phyloP scores from a whole-genome alignment of 2,329 filamentous ascomycete species.

The Plectosphaerella cucumerina region DNA sequence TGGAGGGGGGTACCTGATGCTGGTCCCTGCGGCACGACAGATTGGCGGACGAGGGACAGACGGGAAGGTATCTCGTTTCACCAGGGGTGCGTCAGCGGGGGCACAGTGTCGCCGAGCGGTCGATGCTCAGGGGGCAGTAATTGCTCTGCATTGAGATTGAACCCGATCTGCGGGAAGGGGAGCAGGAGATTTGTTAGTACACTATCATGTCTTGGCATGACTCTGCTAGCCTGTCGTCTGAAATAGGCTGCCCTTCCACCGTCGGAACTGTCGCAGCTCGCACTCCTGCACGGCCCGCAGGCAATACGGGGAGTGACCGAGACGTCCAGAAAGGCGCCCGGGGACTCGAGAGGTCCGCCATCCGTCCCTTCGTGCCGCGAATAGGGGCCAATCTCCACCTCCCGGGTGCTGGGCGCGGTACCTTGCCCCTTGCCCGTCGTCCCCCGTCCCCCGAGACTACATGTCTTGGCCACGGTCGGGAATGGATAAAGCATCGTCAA shows the following conservation, averaged over 20 bases:
- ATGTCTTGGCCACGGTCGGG: neutral
- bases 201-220: neutral
- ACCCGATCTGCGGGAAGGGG: too few species aligned
- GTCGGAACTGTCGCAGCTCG: too few species aligned
- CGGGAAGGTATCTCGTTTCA: slow-evolving; percentile 3
- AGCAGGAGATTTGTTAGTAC: neutral
- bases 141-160: neutral
- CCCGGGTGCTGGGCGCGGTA: too few species aligned
- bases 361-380: too few species aligned
- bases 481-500: neutral
- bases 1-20: neutral
- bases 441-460: neutral
- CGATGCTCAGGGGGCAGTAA: neutral
- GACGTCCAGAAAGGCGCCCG: too few species aligned
- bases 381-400: too few species aligned
- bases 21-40: neutral
- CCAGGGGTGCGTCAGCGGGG: neutral
- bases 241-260: neutral
- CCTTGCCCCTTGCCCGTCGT: too few species aligned
- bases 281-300: too few species aligned
- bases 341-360: too few species aligned
- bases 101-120: neutral
- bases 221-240: neutral
- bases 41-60: neutral
- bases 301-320: too few species aligned